Conservation (phyloP, 306 rosid genomes). For the Casuarina cunninghamiana region DNA sequence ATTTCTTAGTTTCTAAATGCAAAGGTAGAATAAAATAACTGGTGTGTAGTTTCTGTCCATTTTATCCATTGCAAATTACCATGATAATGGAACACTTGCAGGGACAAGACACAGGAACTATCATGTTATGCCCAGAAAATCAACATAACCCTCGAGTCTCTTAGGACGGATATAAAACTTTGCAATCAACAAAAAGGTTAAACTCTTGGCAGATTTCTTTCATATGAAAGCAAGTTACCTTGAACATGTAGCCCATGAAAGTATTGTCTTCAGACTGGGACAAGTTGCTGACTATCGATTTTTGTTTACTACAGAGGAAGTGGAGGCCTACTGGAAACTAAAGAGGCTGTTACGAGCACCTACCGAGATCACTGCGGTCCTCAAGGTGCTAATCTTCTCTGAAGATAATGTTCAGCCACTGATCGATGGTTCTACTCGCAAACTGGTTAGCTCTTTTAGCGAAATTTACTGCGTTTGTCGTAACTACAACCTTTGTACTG, state of each 20-base stretch:
- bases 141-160: slow-evolving; percentile 43
- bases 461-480: not conserved
- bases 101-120: slow-evolving; percentile 39
- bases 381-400: slow-evolving; percentile 26
- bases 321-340: slow-evolving; percentile 1
- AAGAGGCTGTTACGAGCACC: slow-evolving; percentile 26
- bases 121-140: slow-evolving; percentile 49
- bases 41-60: not conserved
- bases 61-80: not conserved
- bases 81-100: slow-evolving; percentile 9
- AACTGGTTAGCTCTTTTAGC: slow-evolving; percentile 26
- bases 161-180: slow-evolving; percentile 31
- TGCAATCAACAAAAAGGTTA: slow-evolving; percentile 43
- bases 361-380: slow-evolving; percentile 34
- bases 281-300: not conserved
- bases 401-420: slow-evolving; percentile 24
- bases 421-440: slow-evolving; percentile 44
- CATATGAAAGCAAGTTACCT: no score
- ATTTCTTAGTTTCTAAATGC: no score
- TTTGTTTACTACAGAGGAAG: slow-evolving; percentile 19
- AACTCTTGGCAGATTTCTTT: no score
- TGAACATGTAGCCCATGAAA: not conserved
- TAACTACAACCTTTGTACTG: no score
- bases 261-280: not conserved
- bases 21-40: not conserved